Evolutionary conservation across 225 moss, liverwort and hornwort genomes (phyloP).

Genomic region (Pseudoscleropodium purum): DNA sequence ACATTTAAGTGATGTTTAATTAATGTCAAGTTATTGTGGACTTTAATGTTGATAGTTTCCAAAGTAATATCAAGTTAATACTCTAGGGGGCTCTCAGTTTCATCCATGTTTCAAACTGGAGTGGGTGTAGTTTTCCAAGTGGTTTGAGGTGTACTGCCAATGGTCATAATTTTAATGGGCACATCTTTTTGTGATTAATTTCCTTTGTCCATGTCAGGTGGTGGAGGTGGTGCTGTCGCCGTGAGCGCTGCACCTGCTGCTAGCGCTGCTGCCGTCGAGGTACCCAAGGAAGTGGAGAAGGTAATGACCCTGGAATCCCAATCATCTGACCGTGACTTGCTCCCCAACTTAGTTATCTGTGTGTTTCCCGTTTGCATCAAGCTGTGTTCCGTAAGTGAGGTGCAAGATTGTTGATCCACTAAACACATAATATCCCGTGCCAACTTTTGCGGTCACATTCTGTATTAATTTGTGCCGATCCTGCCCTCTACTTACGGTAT

Average conservation of each 20-base stretch:
- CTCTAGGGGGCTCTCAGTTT: background rate
- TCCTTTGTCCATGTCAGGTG: background rate
- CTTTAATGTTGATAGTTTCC: background rate
- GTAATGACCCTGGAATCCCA: background rate
- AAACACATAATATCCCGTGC: background rate
- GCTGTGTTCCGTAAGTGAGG: no score
- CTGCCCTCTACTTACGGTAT: background rate
- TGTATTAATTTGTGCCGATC: background rate
- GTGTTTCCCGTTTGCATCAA: background rate
- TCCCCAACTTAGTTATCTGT: no score
- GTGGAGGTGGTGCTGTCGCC: constrained; percentile 62
- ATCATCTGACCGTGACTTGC: background rate
- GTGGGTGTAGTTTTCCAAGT: background rate
- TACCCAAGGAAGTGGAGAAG: constrained; percentile 45
- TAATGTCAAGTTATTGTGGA: background rate
- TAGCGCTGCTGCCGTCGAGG: constrained; percentile 17
- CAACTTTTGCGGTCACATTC: no score
- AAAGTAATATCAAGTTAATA: background rate
- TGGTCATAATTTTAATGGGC: background rate
- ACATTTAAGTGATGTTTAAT: background rate
- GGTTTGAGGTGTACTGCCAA: background rate
- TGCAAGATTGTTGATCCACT: no score
- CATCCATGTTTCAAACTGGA: background rate
- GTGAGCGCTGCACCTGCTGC: constrained; percentile 48
- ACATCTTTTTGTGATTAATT: background rate